phyloP scores from a whole-genome alignment of 2,329 filamentous ascomycete species.

The Trichothecium sympodiale region DNA sequence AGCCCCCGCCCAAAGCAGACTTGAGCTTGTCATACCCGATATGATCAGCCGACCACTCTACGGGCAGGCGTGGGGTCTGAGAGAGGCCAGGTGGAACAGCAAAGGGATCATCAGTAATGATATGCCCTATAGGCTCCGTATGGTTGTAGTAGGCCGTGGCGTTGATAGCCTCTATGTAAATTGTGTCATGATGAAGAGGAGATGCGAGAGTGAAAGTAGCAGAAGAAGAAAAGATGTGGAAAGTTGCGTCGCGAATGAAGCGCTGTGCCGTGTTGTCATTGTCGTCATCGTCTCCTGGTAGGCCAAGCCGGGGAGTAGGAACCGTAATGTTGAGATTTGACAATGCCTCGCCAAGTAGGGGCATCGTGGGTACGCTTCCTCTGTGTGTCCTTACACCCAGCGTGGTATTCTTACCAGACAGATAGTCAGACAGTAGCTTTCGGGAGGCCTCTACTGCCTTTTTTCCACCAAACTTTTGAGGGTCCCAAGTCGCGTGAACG shows the following conservation, averaged over 20 bases:
- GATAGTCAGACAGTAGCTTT: conserved; percentile 70
- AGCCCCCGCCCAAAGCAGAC: conserved; percentile 65
- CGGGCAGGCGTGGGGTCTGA: conserved; percentile 65
- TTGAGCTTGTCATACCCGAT: conserved; percentile 76
- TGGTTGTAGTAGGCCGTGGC: conserved; percentile 80
- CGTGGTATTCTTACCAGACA: conserved; percentile 80
- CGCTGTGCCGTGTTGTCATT: conserved; percentile 28
- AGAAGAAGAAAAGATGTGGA: conserved; percentile 79
- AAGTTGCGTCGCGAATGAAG: conserved; percentile 77
- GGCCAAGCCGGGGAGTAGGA: conserved; percentile 54
- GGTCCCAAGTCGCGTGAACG: conserved; percentile 66
- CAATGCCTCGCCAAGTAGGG: conserved; percentile 60
- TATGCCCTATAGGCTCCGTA: conserved; percentile 65
- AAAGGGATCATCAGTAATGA: conserved; percentile 65
- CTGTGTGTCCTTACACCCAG: conserved; percentile 63
- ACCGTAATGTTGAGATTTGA: conserved; percentile 62
- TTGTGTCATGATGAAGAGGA: conserved; percentile 59
- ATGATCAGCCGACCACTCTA: conserved; percentile 65
- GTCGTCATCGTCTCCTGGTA: conserved; percentile 34
- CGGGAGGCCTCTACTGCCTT: conserved; percentile 51
- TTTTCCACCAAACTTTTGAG: conserved; percentile 45
- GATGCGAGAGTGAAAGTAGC: conserved; percentile 77
- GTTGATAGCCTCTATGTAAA: conserved; percentile 70
- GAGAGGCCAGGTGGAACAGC: conserved; percentile 64
- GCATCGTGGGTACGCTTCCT: conserved; percentile 62